Evolutionary conservation across 225 moss, liverwort and hornwort genomes (phyloP).

Genomic region (Rhytidiadelphus loreus): DNA sequence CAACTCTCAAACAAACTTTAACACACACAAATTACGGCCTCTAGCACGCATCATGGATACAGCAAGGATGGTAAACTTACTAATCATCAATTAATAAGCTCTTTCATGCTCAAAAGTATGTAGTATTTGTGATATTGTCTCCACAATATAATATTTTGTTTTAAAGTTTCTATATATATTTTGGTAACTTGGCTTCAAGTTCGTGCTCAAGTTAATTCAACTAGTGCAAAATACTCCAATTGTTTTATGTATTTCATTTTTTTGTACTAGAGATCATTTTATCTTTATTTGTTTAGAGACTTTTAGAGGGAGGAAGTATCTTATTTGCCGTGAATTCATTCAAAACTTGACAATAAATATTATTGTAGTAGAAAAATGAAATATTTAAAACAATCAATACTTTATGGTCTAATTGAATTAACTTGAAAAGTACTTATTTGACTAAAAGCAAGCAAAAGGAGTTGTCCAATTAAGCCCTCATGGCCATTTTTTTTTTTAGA

Average conservation of each 20-base stretch:
- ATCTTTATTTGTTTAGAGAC: background rate
- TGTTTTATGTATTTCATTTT: background rate
- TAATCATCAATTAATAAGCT: background rate
- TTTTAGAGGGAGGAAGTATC: rapidly evolving
- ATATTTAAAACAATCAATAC: too few relatives aligned
- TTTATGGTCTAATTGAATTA: background rate
- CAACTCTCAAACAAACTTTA: constrained; percentile 59
- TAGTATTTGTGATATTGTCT: background rate
- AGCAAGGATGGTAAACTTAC: constrained; percentile 53
- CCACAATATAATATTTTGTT: background rate
- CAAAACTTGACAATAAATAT: background rate
- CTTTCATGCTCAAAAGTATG: background rate
- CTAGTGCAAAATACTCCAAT: background rate
- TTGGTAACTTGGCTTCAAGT: background rate
- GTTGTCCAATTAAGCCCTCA: too few relatives aligned
- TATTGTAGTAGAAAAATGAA: background rate
- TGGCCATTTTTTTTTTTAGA: background rate
- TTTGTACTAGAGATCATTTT: background rate
- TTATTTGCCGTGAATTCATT: background rate
- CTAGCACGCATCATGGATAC: constrained; percentile 75
- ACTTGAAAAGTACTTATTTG: background rate
- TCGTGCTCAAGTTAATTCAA: background rate
- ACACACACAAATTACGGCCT: constrained; percentile 66
- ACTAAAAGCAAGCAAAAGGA: background rate
- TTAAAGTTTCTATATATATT: background rate